Conservation (phyloP, 225 moss, liverwort and hornwort species). For the Polytrichum commune region DNA sequence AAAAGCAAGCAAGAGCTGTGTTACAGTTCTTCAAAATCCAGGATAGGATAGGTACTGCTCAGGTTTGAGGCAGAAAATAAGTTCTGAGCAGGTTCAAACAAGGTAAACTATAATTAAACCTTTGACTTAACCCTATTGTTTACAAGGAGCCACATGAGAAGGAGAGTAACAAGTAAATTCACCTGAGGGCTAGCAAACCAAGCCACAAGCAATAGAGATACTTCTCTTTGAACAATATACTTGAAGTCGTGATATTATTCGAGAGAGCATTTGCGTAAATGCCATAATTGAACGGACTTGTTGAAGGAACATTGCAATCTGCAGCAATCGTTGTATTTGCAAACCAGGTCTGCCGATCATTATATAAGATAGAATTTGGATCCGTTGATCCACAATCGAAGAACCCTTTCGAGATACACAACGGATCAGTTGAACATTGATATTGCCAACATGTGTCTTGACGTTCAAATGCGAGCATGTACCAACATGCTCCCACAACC, state of each 20-base stretch:
- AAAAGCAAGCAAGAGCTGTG: background rate
- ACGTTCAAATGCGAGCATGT: slow-evolving; percentile 24
- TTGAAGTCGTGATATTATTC: slow-evolving; percentile 35
- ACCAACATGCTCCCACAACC: slow-evolving; percentile 34
- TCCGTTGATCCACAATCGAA: slow-evolving; percentile 31
- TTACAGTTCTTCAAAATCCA: background rate
- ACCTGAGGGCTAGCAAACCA: slow-evolving; percentile 83
- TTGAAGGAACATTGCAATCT: slow-evolving; percentile 12
- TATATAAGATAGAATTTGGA: background rate
- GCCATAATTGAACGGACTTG: slow-evolving; percentile 44
- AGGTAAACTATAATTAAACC: no score
- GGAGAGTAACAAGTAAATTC: background rate
- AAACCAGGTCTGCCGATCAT: slow-evolving; percentile 30
- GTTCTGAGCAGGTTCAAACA: no score
- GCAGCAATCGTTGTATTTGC: background rate
- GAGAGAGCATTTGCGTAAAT: slow-evolving; percentile 41
- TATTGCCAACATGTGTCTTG: slow-evolving; percentile 19
- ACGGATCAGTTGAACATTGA: background rate
- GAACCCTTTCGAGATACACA: slow-evolving; percentile 1
- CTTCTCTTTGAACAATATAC: slow-evolving; percentile 44
- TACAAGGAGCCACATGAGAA: no score
- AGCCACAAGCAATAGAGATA: slow-evolving; percentile 91
- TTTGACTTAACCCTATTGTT: no score
- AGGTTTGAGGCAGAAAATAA: no score
- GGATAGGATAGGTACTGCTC: no score